Evolutionary conservation across 352 stramenopile species (phyloP).

Genomic region (Phytophthora hybrid): DNA sequence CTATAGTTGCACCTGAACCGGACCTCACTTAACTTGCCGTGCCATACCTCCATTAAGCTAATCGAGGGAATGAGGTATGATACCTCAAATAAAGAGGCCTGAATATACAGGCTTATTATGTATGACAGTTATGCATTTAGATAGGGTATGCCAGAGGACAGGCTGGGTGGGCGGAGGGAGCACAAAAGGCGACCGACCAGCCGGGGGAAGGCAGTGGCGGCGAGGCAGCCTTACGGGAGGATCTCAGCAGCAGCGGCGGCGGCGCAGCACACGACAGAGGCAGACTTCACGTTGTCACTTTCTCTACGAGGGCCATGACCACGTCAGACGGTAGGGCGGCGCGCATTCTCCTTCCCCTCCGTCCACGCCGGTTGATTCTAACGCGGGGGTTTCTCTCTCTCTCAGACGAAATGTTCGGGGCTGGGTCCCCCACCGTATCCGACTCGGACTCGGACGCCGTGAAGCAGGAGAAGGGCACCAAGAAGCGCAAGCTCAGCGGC

Average conservation of each 20-base stretch:
- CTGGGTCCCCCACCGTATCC: slow-evolving; percentile 82
- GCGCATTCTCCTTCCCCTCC: background rate
- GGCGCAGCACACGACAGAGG: background rate
- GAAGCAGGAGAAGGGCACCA: slow-evolving; percentile 48
- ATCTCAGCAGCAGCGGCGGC: background rate
- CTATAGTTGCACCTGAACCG: too few species aligned
- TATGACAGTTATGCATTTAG: background rate
- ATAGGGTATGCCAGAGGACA: background rate
- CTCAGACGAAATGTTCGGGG: slow-evolving; percentile 73
- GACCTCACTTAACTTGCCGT: too few species aligned
- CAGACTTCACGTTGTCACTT: background rate
- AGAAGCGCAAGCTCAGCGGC: slow-evolving; percentile 78
- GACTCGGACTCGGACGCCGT: slow-evolving; percentile 84
- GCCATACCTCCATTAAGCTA: too few species aligned
- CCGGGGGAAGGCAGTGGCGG: background rate
- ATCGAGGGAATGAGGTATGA: too few species aligned
- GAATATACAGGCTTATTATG: too few species aligned
- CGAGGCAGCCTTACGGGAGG: background rate
- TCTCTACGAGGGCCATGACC: slow-evolving; percentile 5
- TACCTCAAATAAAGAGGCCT: too few species aligned
- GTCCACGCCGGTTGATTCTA: slow-evolving; percentile 9
- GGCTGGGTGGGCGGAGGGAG: background rate
- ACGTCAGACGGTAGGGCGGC: slow-evolving; percentile 34
- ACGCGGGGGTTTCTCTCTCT: slow-evolving; percentile 4
- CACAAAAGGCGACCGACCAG: background rate